Evolutionary conservation across 2,329 filamentous ascomycete genomes (phyloP).

Genomic region (Pseudodiploospora longispora): DNA sequence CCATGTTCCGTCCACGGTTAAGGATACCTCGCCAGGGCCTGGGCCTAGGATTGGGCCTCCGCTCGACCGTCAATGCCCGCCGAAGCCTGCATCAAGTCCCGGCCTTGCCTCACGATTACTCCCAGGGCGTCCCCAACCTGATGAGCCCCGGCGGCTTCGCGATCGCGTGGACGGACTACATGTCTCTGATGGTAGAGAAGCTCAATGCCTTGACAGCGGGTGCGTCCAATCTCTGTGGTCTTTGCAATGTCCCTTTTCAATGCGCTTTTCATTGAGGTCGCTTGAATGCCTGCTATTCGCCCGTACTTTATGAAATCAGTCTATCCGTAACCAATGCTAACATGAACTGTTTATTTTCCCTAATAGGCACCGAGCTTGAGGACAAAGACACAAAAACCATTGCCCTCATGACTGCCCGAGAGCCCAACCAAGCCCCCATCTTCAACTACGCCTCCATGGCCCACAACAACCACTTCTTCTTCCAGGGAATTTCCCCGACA

Average conservation of each 20-base stretch:
- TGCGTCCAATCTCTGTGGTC: constrained; percentile 32
- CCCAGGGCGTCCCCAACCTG: constrained; percentile 56
- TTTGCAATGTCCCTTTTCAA: neutral
- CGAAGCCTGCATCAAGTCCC: constrained; percentile 41
- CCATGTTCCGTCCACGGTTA: constrained; percentile 47
- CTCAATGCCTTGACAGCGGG: constrained; percentile 69
- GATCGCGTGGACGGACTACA: constrained; percentile 77
- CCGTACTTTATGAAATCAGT: too few relatives aligned
- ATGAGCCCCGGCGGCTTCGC: constrained; percentile 62
- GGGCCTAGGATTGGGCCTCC: constrained; percentile 25
- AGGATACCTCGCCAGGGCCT: constrained; percentile 39
- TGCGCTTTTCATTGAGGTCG: neutral
- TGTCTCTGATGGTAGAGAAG: constrained; percentile 62
- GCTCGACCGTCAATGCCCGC: constrained; percentile 25
- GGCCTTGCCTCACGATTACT: constrained; percentile 37
- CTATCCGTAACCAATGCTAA: too few relatives aligned
- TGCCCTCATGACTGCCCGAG: constrained; percentile 66
- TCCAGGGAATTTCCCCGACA: constrained; percentile 43
- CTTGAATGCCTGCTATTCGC: neutral
- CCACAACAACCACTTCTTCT: constrained; percentile 85
- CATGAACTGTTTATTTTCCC: neutral
- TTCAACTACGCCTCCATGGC: constrained; percentile 98
- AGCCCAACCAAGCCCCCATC: constrained; percentile 65
- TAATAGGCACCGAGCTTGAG: constrained; percentile 55
- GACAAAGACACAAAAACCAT: constrained; percentile 57